Evolutionary conservation across 805 yeast genomes (phyloP), one percentile per base, ranked within the genome.

Genomic region (Groenewaldozyma tartarivorans): DNA sequence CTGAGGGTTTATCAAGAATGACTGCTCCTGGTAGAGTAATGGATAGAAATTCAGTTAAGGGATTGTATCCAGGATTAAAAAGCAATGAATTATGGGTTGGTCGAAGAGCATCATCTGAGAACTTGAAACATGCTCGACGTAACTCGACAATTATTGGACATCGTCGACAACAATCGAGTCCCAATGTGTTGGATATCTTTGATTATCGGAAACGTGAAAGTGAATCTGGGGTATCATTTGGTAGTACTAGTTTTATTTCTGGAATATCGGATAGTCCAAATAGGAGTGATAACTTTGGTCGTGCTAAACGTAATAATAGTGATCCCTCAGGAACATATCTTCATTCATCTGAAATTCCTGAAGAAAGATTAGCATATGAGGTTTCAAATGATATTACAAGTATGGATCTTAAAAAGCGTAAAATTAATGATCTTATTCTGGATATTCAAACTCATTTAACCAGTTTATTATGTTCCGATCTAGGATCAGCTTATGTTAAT

Each of bases 391-490:
- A 34, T 20, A 2, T 35, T 9, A 24, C 32, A n/a, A 46, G 35
- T 4, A 24, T 29, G 13, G 48, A 48, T 13, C 29, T 36, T 16
- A 48, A 44, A 41, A 31, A 44, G 11, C 35, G 40, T 17, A 39
- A 42, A 34, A 27, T 51, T 27, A 53, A 52, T 20, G 45, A 45
- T 9, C 22, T 40, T 13, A 40, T 52, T 18, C 33, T 48, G 15
- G 48, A 44, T 15, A 27, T 51, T 20, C 54, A 51, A 31, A 52
- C 48, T 52, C 29, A 38, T 18, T 37, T 52, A 30, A 47, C 45
- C 4, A 47, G 61, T 6, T 46, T 60, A 20, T 40, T 60, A 13
- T 52, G 56, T 20, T 52, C 61, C 5, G 65, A 60, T 39, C 26
- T 60, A 17, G 63, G 63, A 9, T 20, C 26, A 5, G 48, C 41